Base-by-base conservation (phyloP, 1,284 basidiomycete genomes). In the Microbotryum lychnidis-dioicae region DNA sequence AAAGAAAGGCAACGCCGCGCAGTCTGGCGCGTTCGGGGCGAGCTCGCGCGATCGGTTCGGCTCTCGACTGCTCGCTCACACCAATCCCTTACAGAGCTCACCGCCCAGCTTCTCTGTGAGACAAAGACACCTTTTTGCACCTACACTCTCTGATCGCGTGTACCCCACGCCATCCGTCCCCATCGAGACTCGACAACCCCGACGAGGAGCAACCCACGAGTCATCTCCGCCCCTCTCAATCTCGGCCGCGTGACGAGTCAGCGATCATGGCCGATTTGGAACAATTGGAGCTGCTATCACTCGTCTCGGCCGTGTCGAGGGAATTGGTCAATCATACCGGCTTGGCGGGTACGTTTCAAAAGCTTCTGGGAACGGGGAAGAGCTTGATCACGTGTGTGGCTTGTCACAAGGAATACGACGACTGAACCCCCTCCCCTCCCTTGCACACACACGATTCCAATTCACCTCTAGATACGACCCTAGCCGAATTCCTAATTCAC, bases 401-500 rank as follows among this genome's bases (percentile, higher is more conserved):
- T n/a, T n/a, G n/a, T n/a, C 23, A 23, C 23, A 23, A 23, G 23
- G 23, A 23, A 23, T 25, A 25, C 25, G 25, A 25, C 25, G 25
- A 25, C 25, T 25, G 25, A 25, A 25, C 25, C 25, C 25, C 25
- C 25, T 25, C 56, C 58, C 37, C 21, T 55, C 12, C 25, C 10
- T 58, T 82, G 82, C 70, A 87, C 82, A 53, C 78, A 87, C n/a
- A 73, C 72, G 55, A 70, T 75, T 4, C 25, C 25, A 25, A 25
- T 25, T 4, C 25, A n/a, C 25, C 3, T 60, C 69, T 87, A 74
- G 92, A 97, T 80, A 93, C 92, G 73, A 87, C 87, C 14, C 81
- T 94, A 44, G 91, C 94, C 29, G 93, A 98, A 78, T 99, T 96
- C 77, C 84, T 97, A 67, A 93, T 99, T 68, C 80, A 83, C 72